Evolutionary conservation across 805 yeast species (phyloP).

Genomic region (Metschnikowia drakensbergensis): DNA sequence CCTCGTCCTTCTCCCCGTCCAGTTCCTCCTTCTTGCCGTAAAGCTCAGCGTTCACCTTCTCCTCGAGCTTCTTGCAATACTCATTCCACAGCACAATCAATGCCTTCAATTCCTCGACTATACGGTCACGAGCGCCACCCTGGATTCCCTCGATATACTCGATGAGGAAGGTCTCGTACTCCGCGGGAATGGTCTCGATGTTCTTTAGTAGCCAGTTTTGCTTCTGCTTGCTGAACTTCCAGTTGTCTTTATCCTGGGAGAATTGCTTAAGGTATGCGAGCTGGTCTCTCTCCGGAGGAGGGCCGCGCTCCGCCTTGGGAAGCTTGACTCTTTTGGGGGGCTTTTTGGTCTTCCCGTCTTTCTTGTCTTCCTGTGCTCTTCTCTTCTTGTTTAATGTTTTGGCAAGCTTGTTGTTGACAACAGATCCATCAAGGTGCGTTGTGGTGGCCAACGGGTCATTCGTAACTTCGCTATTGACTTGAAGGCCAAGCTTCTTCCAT

Average conservation of each 20-base stretch:
- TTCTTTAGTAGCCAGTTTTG: slow-evolving; percentile 81
- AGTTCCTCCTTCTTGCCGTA: slow-evolving; percentile 24
- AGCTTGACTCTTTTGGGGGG: slow-evolving; percentile 67
- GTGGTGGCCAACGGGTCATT: slow-evolving; percentile 45
- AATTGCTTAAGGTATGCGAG: slow-evolving; percentile 60
- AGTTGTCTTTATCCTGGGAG: slow-evolving; percentile 49
- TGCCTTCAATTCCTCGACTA: slow-evolving; percentile 45
- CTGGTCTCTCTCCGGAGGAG: slow-evolving; percentile 79
- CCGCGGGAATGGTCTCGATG: slow-evolving; percentile 47
- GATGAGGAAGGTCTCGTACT: slow-evolving; percentile 49
- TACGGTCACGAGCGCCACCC: slow-evolving; percentile 64
- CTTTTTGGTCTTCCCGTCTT: slow-evolving; percentile 35
- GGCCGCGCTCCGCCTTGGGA: slow-evolving; percentile 62
- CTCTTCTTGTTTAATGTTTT: slow-evolving; percentile 39
- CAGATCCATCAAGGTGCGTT: slow-evolving; percentile 43
- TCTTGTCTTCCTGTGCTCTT: slow-evolving; percentile 20
- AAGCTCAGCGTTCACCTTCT: slow-evolving; percentile 35
- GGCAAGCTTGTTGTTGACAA: slow-evolving; percentile 39
- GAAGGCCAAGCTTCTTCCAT: slow-evolving; percentile 75
- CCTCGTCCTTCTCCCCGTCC: slow-evolving; percentile 8
- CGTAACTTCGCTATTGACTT: slow-evolving; percentile 47
- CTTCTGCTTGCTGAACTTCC: slow-evolving; percentile 86
- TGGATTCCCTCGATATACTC: slow-evolving; percentile 58
- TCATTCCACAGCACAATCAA: slow-evolving; percentile 57
- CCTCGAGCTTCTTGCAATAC: slow-evolving; percentile 40